A percentile compares a stretch with the other conserved stretches of the same genome.
These are phyloP conservation scores for Debaryomyces nepalensis DNA, from an alignment of 1,139 yeast species.

Conservation along the genomic window DNA sequence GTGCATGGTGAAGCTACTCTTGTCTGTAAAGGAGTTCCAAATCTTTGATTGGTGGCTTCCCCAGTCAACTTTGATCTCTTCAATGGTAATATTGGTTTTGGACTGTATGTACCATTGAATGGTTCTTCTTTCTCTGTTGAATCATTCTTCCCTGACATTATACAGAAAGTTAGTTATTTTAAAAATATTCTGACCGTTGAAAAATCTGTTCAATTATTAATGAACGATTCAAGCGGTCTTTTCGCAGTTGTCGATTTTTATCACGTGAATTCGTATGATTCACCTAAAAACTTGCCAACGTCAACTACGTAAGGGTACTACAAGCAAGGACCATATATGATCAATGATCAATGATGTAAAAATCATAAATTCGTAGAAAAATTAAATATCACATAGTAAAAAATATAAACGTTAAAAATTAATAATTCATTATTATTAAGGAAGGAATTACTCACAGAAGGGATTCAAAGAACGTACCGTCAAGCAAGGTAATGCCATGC, in stretches of 20 bases:
- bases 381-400: conserved; percentile 7
- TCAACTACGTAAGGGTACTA: too few species aligned
- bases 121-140: conserved; percentile 6
- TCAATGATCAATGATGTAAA: not conserved
- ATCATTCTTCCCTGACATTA: conserved; percentile 10
- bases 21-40: conserved; percentile 63
- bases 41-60: conserved; percentile 12
- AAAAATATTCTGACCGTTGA: conserved; percentile 1
- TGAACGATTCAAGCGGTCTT: conserved; percentile 7
- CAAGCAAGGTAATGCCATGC: conserved; percentile 93
- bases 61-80: conserved; percentile 30
- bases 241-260: conserved; percentile 10
- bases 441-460: conserved; percentile 36
- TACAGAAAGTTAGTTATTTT: not conserved
- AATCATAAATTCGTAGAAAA: conserved; percentile 12
- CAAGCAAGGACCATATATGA: not conserved
- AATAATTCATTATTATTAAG: conserved; percentile 1
- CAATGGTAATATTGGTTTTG: conserved; percentile 30
- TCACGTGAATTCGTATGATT: conserved; percentile 6
- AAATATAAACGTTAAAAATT: conserved; percentile 2
- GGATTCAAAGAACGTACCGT: conserved; percentile 95
- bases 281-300: too few species aligned
- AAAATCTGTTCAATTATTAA: conserved; percentile 4
- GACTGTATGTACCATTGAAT: conserved; percentile 25
- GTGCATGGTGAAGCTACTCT: conserved; percentile 86